Evolutionary conservation across 225 moss, liverwort and hornwort species (phyloP).

Genomic region (Asterella californica): DNA sequence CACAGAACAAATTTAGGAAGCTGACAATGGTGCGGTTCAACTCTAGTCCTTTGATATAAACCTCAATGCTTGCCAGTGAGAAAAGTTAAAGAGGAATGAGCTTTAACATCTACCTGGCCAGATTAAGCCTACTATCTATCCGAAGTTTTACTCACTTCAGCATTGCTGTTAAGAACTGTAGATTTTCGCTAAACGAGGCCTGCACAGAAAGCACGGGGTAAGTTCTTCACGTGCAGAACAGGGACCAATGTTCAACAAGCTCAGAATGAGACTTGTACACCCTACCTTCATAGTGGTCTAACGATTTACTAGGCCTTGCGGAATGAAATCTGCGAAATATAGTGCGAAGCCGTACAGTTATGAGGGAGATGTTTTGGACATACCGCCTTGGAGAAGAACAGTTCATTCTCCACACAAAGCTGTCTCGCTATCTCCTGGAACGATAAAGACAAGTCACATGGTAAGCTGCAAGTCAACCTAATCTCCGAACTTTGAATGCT

Average conservation of each 20-base stretch:
- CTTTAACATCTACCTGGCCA: background rate
- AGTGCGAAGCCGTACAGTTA: background rate
- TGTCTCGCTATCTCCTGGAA: conserved; percentile 94
- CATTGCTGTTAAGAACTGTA: conserved; percentile 83
- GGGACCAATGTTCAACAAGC: background rate
- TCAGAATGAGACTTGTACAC: background rate
- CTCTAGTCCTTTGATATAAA: background rate
- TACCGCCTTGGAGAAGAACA: conserved; percentile 83
- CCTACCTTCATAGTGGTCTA: no score
- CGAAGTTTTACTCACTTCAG: conserved; percentile 58
- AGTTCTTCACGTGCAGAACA: background rate
- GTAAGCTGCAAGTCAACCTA: background rate
- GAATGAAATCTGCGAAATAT: background rate
- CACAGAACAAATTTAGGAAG: background rate
- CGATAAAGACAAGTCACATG: background rate
- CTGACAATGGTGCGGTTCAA: background rate
- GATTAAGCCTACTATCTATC: background rate
- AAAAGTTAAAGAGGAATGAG: background rate
- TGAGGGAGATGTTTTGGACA: background rate
- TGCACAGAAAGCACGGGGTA: conserved; percentile 21
- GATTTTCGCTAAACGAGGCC: conserved; percentile 89
- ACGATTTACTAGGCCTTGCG: background rate
- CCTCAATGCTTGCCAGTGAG: background rate
- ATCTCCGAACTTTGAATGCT: background rate
- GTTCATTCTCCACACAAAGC: conserved; percentile 87